phyloP scores from a whole-genome alignment of 306 rosid genomes.

The Nissolia schottii region DNA sequence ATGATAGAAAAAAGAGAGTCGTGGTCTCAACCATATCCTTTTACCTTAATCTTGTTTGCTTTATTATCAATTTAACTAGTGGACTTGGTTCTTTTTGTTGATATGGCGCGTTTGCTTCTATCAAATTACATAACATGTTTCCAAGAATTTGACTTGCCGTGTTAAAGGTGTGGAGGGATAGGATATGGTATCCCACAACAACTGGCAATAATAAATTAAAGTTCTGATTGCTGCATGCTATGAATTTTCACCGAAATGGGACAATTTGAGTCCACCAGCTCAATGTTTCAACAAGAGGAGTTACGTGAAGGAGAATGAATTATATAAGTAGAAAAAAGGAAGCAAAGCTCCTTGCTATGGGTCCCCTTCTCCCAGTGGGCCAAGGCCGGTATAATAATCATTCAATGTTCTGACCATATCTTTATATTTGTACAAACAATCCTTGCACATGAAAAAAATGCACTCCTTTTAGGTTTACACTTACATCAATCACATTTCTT shows the following conservation, averaged over 20 bases:
- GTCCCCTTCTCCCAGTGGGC: background rate
- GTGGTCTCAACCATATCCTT: background rate
- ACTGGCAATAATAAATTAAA: background rate
- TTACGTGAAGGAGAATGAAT: background rate
- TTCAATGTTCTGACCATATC: background rate
- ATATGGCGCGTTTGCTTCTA: background rate
- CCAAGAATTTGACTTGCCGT: conserved; percentile 13
- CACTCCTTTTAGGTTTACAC: background rate
- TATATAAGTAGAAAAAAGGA: background rate
- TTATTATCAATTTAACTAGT: background rate
- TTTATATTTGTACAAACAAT: background rate
- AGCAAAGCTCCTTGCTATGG: background rate
- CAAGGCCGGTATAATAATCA: background rate
- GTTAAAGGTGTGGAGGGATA: background rate
- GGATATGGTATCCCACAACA: background rate
- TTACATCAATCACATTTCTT: background rate
- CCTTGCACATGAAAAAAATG: background rate
- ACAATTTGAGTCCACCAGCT: background rate
- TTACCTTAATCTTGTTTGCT: background rate
- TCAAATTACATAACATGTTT: background rate
- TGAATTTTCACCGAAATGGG: background rate
- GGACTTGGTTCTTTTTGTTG: background rate
- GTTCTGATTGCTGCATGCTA: background rate
- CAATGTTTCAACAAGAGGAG: background rate
- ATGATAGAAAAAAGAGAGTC: background rate